A percentile compares a stretch with the other conserved stretches of the same genome.
Conservation (phyloP, 257 asterid species). For the Rauvolfia tetraphylla region DNA sequence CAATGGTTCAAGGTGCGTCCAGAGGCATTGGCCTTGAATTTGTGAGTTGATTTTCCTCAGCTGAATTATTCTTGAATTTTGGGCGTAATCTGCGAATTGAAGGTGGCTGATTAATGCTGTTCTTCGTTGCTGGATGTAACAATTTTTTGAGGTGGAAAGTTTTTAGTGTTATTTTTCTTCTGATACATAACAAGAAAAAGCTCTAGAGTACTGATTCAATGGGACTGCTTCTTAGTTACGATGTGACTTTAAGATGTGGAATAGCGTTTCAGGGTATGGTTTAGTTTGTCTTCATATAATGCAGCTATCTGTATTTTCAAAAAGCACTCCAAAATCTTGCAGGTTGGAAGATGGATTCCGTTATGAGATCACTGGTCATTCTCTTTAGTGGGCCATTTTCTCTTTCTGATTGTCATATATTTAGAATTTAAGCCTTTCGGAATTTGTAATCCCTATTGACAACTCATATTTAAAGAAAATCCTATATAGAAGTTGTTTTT, state of each 20-base stretch:
- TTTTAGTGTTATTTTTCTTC: not conserved
- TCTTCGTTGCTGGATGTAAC: not conserved
- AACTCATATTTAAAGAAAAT: too few relatives aligned
- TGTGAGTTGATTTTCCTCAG: conserved; percentile 40
- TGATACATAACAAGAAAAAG: not conserved
- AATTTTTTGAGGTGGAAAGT: not conserved
- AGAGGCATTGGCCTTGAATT: conserved; percentile 97
- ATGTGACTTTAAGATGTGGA: not conserved
- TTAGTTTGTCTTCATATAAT: not conserved
- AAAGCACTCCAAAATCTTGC: not conserved
- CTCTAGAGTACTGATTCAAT: not conserved
- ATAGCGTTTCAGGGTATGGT: not conserved
- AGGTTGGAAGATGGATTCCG: not conserved
- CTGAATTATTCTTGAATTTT: not conserved
- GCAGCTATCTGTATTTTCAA: not conserved
- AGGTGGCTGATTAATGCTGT: too few relatives aligned
- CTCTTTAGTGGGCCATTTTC: not conserved
- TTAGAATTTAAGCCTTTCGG: not conserved
- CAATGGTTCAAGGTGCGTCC: conserved; percentile 98
- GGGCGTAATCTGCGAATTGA: too few relatives aligned
- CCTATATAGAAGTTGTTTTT: too few relatives aligned
- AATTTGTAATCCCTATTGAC: not conserved
- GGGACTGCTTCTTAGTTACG: not conserved
- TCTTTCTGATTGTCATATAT: not conserved
- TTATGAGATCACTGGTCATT: not conserved